Evolutionary conservation across 1,284 basidiomycete genomes (phyloP).

Genomic region (Dichomitus squalens): DNA sequence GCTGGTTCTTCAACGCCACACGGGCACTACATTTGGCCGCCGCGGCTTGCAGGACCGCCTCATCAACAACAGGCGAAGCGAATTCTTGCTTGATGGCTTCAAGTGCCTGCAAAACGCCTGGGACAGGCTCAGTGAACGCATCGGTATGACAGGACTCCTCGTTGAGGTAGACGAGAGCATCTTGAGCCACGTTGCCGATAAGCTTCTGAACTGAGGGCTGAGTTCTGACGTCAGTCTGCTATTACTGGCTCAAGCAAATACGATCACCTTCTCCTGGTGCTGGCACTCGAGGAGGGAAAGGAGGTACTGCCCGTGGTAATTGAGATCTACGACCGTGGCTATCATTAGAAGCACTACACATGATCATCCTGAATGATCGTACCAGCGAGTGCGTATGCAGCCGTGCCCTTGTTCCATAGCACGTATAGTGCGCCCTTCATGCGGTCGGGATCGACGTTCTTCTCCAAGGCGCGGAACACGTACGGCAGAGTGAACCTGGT

Average conservation of each 20-base stretch:
- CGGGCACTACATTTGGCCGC: conserved; percentile 44
- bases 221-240: conserved; percentile 9
- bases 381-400: conserved; percentile 68
- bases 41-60: conserved; percentile 46
- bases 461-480: conserved; percentile 72
- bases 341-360: background rate
- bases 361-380: conserved; percentile 20
- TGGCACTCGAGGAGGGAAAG: conserved; percentile 81
- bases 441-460: conserved; percentile 86
- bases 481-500: conserved; percentile 73
- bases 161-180: conserved; percentile 59
- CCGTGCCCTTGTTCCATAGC: conserved; percentile 79
- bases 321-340: conserved; percentile 52
- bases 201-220: conserved; percentile 92
- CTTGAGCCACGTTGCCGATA: conserved; percentile 72
- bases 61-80: conserved; percentile 43
- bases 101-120: conserved; percentile 48
- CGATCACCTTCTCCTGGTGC: conserved; percentile 84
- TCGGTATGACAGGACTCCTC: conserved; percentile 67
- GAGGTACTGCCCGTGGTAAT: conserved; percentile 68
- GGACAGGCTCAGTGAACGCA: conserved; percentile 51
- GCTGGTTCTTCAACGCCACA: conserved; percentile 43
- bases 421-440: conserved; percentile 96
- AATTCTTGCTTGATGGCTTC: conserved; percentile 53
- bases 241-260: background rate